Evolutionary conservation across 176 grass and related monocot genomes (phyloP), one percentile per base, ranked within the genome.

Genomic region (Pharus latifolius): DNA sequence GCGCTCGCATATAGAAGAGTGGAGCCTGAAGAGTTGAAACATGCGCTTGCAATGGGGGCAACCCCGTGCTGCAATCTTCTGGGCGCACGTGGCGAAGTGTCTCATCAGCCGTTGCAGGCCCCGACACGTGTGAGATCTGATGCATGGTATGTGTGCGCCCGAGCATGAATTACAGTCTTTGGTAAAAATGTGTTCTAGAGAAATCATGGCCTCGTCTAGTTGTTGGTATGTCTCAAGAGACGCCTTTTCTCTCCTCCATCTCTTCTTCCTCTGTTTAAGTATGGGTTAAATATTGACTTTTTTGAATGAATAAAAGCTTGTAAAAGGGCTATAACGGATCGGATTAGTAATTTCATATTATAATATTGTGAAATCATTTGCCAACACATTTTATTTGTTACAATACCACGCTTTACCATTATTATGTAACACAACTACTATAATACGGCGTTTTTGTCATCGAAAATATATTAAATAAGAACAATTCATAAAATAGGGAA

Each of bases 31-130:
- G 3, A 98, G 87, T 81, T 98, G 87, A 70, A 53, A 53, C 90
- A 91, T 68, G 59, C 84, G 82, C 81, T 76, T 93, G 78, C 95
- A 98, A 5, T 84, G 95, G 14, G 69, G 34, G 80, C 95, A 98
- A 1, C 78, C 83, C 16, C 69, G 57, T 2, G 82, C 63, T 4
- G 77, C 18, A 1, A n/a, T 18, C 67, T 93, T 98, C 22, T 47
- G 78, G 16, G 14, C 1, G 48, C 95, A 98, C 18, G 56, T n/a
- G 28, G 61, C 60, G 29, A 88, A 83, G 79, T 98, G 95, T 7
- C 72, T 78, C 35, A 93, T 68, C 33, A 91, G 84, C 55, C 76
- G 63, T 32, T 71, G 84, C 51, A 98, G 44, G 20, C 90, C 90
- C 5, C 30, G 73, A 63, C 86, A 93, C 2, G 89, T 81, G 54